phyloP scores from a whole-genome alignment of 192 early-diverging fungal genomes.

The Dimargaris xerosporica region DNA sequence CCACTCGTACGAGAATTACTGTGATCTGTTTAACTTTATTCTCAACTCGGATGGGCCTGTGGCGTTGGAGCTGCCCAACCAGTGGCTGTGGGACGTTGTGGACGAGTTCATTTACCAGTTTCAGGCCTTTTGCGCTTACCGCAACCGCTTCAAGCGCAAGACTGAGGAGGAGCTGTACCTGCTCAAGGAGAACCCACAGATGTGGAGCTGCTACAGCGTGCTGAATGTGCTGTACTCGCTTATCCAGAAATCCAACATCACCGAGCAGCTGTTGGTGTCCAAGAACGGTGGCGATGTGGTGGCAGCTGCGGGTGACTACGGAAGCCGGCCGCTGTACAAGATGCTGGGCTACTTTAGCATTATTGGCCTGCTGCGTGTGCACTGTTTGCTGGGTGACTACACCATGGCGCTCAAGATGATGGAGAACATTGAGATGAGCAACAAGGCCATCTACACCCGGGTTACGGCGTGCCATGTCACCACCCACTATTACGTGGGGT shows the following conservation, averaged over 20 bases:
- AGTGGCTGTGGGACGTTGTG: slow-evolving; percentile 99
- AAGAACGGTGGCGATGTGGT: slow-evolving; percentile 80
- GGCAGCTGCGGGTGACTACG: slow-evolving; percentile 82
- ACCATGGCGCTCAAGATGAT: slow-evolving; percentile 89
- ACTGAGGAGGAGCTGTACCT: slow-evolving; percentile 61
- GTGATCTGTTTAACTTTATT: slow-evolving; percentile 92
- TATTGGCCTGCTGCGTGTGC: slow-evolving; percentile 81
- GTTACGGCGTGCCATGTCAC: slow-evolving; percentile 97
- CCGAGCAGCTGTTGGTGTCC: slow-evolving; percentile 75
- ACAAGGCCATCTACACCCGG: slow-evolving; percentile 77
- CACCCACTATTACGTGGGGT: slow-evolving; percentile 94
- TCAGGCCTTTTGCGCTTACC: slow-evolving; percentile 93
- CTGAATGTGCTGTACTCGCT: slow-evolving; percentile 92
- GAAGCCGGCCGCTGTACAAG: slow-evolving; percentile 77
- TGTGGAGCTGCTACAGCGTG: slow-evolving; percentile 94
- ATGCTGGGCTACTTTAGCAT: slow-evolving; percentile 96
- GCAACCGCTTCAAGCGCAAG: slow-evolving; percentile 71
- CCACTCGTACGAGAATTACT: slow-evolving; percentile 92
- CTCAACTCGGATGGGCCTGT: slow-evolving; percentile 66
- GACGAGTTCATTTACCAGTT: slow-evolving; percentile 99
- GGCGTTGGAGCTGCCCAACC: slow-evolving; percentile 88
- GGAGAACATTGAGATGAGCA: slow-evolving; percentile 90
- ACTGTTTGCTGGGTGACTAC: slow-evolving; percentile 92
- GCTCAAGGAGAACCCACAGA: slow-evolving; percentile 71
- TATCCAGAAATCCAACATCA: slow-evolving; percentile 90